These are phyloP conservation scores for Hypoxylon sp. DNA, from an alignment of 2,329 filamentous ascomycete genomes.

Conservation along the genomic window DNA sequence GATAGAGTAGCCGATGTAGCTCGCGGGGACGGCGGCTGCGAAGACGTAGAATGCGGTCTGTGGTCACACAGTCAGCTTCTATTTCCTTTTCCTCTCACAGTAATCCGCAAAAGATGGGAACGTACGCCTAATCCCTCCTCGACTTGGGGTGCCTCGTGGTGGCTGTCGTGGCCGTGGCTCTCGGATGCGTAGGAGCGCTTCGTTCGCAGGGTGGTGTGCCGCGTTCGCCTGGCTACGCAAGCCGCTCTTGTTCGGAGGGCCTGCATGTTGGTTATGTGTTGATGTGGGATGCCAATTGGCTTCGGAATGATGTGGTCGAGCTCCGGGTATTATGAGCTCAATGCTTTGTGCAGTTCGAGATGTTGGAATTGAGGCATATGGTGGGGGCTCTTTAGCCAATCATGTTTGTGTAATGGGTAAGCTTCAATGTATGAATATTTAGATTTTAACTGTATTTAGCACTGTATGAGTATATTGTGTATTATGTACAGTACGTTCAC, in stretches of 20 bases:
- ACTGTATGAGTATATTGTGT: slow-evolving; percentile 3
- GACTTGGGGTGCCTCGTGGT: slow-evolving; percentile 56
- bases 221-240: slow-evolving; percentile 58
- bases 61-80: slow-evolving; percentile 21
- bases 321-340: slow-evolving; percentile 22
- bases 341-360: slow-evolving; percentile 28
- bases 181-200: slow-evolving; percentile 66
- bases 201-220: slow-evolving; percentile 53
- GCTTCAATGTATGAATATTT: slow-evolving; percentile 19
- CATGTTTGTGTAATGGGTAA: slow-evolving; percentile 39
- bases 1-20: slow-evolving; percentile 64
- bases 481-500: slow-evolving; percentile 6
- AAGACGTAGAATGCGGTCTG: slow-evolving; percentile 66
- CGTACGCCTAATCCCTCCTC: slow-evolving; percentile 72
- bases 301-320: slow-evolving; percentile 37
- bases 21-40: slow-evolving; percentile 61
- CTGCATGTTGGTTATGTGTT: slow-evolving; percentile 50
- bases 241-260: slow-evolving; percentile 62
- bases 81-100: neutral
- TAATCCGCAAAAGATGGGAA: slow-evolving; percentile 37
- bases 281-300: slow-evolving; percentile 50
- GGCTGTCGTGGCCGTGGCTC: slow-evolving; percentile 56
- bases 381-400: slow-evolving; percentile 48
- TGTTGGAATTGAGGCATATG: slow-evolving; percentile 47
- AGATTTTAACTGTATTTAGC: slow-evolving; percentile 28